A percentile compares a stretch with the other conserved stretches of the same genome.
phyloP scores from a whole-genome alignment of 2,329 filamentous ascomycete genomes.

The Monosporascus sp. region DNA sequence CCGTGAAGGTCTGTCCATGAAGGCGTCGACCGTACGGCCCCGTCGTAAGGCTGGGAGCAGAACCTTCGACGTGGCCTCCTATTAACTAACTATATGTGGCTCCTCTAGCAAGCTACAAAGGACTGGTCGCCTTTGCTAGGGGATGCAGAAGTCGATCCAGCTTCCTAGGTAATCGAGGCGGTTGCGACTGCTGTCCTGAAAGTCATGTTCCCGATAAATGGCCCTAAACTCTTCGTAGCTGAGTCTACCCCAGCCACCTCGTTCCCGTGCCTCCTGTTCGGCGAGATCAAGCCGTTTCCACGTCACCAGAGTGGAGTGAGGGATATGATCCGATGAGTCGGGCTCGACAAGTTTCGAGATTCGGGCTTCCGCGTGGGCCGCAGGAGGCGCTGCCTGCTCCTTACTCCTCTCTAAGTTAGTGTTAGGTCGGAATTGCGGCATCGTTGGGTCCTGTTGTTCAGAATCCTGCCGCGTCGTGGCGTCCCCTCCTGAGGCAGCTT shows the following conservation, averaged over 20 bases:
- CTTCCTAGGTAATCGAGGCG: constrained; percentile 75
- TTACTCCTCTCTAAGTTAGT: constrained; percentile 16
- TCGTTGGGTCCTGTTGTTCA: constrained; percentile 50
- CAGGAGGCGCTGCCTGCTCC: neutral
- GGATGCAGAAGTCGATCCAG: constrained; percentile 83
- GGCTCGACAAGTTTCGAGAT: constrained; percentile 7
- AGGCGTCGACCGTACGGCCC: too few relatives aligned
- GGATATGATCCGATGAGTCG: constrained; percentile 23
- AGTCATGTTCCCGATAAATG: constrained; percentile 53
- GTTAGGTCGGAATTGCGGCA: constrained; percentile 66
- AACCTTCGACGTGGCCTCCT: too few relatives aligned
- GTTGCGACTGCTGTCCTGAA: constrained; percentile 56
- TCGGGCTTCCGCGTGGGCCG: neutral
- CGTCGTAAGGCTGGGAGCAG: too few relatives aligned
- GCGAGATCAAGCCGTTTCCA: constrained; percentile 57
- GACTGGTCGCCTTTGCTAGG: constrained; percentile 28
- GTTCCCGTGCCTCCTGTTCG: constrained; percentile 61
- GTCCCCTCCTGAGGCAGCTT: constrained; percentile 12
- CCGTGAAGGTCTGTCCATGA: too few relatives aligned
- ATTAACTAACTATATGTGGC: too few relatives aligned
- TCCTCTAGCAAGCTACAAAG: too few relatives aligned
- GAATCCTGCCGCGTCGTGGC: constrained; percentile 5
- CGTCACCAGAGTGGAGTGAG: constrained; percentile 32
- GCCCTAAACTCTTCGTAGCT: constrained; percentile 74
- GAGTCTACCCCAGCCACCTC: constrained; percentile 76